Evolutionary conservation across 805 yeast species (phyloP), one percentile per base, ranked within the genome.

Genomic region (Candida argentea): DNA sequence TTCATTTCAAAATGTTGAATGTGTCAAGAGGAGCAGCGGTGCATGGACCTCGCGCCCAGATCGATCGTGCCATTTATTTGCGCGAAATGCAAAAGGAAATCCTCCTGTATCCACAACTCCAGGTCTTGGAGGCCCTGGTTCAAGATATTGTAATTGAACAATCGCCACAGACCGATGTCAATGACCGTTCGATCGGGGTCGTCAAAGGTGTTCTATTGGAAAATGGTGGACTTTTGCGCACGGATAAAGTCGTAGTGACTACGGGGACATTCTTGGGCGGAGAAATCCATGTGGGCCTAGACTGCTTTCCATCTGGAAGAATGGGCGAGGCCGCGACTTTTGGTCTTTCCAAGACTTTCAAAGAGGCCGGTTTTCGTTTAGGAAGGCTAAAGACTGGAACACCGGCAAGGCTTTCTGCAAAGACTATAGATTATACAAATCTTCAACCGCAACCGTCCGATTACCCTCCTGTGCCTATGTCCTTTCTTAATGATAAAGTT

Each of bases 21-120:
- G 65, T 77, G 25, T 79, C 94, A 2, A 71, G 85, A 38, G 98
- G 98, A 2, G 82, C 94, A 0, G 98, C 98, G 0, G 97, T 89
- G 2, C 94, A 96, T 84, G 97, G 98, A 0, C 96, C 95, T 5
- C 58, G 99, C 34, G 95, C 95, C 1, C 98, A 91, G 55, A 89
- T 91, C 17, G 98, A 91, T 52, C 62, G 99, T 38, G 60, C 71
- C 25, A 65, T 89, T 2, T 91, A 91, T 49, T 57, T 79, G 41
- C 44, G 50, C 10, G 86, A 82, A 43, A 86, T 91, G 96, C 94
- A 83, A 46, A 43, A 53, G 3, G 76, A 64, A 32, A 60, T 91
- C 14, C 47, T 54, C 22, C 50, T 55, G 35, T 77, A 77, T 48
- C 57, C 62, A 6, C 72, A 78, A 33, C 61, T 86, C 35, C 52